Evolutionary conservation across 306 rosid species (phyloP), one percentile per base, ranked within the genome.

Genomic region (Lathyrus aphaca): DNA sequence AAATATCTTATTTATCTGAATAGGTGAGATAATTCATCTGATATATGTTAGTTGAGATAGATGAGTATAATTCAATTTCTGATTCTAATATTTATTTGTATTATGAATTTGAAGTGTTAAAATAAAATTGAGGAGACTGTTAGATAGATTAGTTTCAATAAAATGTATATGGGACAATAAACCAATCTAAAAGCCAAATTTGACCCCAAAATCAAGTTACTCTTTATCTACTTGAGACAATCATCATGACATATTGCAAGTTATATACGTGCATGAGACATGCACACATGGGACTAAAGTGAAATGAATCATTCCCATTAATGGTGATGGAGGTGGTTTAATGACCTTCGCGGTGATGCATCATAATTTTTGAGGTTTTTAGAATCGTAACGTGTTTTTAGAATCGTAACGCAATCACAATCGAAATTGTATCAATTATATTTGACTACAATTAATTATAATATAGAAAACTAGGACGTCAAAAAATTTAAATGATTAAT

Each of bases 231-330:
- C 7, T 17, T 48, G 18, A 48, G 54, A 4, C 11, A 3, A 9
- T 48, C 23, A 16, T 48, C 23, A 16, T 48, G 4, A 0, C 53
- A 46, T 15, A 30, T 32, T 32, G 38, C 25, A 39, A 55, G 9
- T 39, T 12, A 69, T 45, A 48, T 19, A 69, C 62, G 30, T 83
- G 75, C 77, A 78, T 78, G 77, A 63, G 53, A 76, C 72, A 78
- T 71, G 83, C 83, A 71, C 74, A 70, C 49, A 71, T 66, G 77
- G 35, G 3, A 18, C 13, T 67, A 45, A 49, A 38, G 64, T 59
- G 15, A 68, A 39, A 37, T 50, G 10, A 49, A 61, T 5, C 15
- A 6, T 45, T 45, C 5, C 46, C 9, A n/a, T 45, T 45, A 45
- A 45, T 12, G 51, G 15, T 45, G 1, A 16, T 44, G 50, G 8